Conservation (phyloP, 352 stramenopile genomes). For the Plasmopara viticola region DNA sequence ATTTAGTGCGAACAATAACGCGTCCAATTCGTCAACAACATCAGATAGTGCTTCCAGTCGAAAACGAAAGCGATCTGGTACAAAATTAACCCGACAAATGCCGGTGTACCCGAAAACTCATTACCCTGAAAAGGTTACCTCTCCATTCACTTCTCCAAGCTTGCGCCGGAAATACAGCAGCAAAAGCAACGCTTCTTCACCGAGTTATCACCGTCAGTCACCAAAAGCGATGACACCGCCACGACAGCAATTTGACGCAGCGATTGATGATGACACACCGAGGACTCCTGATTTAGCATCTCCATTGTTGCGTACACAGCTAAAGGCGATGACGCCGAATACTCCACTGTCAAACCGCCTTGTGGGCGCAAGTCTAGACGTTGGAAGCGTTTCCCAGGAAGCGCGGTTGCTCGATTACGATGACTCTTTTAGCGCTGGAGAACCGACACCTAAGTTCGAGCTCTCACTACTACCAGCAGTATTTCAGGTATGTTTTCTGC, state of each 20-base stretch:
- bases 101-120: conserved; percentile 47
- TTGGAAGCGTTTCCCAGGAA: conserved; percentile 67
- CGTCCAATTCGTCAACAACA: conserved; percentile 7
- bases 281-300: conserved; percentile 63
- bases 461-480: conserved; percentile 58
- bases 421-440: conserved; percentile 54
- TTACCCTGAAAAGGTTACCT: conserved; percentile 26
- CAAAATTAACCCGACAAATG: conserved; percentile 14
- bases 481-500: conserved; percentile 52
- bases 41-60: conserved; percentile 23
- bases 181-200: conserved; percentile 44
- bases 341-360: conserved; percentile 81
- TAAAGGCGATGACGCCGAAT: conserved; percentile 79
- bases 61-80: conserved; percentile 44
- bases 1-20: conserved; percentile 2
- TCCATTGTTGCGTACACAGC: conserved; percentile 65
- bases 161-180: conserved; percentile 68
- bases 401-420: conserved; percentile 59
- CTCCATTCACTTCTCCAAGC: conserved; percentile 34
- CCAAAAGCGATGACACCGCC: conserved; percentile 14
- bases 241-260: conserved; percentile 24
- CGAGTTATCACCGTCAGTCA: conserved; percentile 11
- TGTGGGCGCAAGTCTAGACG: conserved; percentile 65
- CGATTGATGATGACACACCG: conserved; percentile 49
- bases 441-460: conserved; percentile 66